A percentile compares a stretch with the other conserved stretches of the same genome.
These are phyloP conservation scores for Torrubiellomyces zombiae DNA, from an alignment of 2,329 filamentous ascomycete species.

Conservation along the genomic window DNA sequence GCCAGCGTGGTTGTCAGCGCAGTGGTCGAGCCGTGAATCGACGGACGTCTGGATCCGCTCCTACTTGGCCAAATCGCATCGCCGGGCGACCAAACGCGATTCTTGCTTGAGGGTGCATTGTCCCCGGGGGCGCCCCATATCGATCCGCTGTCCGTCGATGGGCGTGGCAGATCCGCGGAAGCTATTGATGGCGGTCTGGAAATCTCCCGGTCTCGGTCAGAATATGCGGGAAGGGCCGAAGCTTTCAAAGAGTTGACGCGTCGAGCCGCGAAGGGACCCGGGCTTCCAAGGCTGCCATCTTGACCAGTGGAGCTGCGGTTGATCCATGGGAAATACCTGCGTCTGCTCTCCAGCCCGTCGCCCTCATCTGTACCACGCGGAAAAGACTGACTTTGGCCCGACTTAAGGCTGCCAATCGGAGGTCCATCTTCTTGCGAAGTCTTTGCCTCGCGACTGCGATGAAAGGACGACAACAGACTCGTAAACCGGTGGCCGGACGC, in stretches of 20 bases:
- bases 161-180: slow-evolving; percentile 55
- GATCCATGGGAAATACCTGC: slow-evolving; percentile 42
- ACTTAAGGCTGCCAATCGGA: slow-evolving; percentile 50
- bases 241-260: slow-evolving; percentile 32
- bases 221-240: slow-evolving; percentile 28
- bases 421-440: slow-evolving; percentile 34
- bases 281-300: slow-evolving; percentile 18
- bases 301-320: slow-evolving; percentile 33
- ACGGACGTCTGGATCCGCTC: slow-evolving; percentile 65
- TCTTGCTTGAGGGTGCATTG: slow-evolving; percentile 29
- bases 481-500: slow-evolving; percentile 21
- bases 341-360: slow-evolving; percentile 34
- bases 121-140: slow-evolving; percentile 49
- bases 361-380: slow-evolving; percentile 43
- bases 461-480: slow-evolving; percentile 40
- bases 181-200: slow-evolving; percentile 54
- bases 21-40: slow-evolving; percentile 59
- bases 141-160: slow-evolving; percentile 62
- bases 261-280: slow-evolving; percentile 22
- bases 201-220: slow-evolving; percentile 38
- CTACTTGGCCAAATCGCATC: slow-evolving; percentile 37
- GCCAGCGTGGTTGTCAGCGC: slow-evolving; percentile 42
- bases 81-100: slow-evolving; percentile 49
- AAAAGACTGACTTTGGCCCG: slow-evolving; percentile 62
- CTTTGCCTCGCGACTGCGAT: slow-evolving; percentile 47